Evolutionary conservation across 2,329 filamentous ascomycete species (phyloP), one percentile per base, ranked within the genome.

Genomic region (Rugonectria rugulosa): DNA sequence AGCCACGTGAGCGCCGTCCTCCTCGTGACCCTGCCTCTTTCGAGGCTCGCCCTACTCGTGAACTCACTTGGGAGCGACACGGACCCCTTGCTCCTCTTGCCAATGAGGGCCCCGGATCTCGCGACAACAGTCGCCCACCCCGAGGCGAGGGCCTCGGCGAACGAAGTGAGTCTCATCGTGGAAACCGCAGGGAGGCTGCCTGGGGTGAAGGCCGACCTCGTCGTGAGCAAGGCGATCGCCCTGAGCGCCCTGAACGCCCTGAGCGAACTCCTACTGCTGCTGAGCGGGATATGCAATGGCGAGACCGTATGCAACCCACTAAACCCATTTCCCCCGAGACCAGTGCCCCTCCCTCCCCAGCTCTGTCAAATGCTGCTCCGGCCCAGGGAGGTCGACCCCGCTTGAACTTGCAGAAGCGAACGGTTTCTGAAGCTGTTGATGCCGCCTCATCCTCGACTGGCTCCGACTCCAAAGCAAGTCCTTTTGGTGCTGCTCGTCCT

Each of bases 241-340:
- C 90, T 54, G 91, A 91, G 24, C 85, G 89, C 68, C 86, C 89
- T 68, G 90, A 93, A 67, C 85, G 87, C 59, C 85, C 88, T 11
- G 82, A 82, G 71, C 85, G 91, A 65, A 82, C 82, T 45, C 90
- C 90, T 19, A 98, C 91, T 53, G 95, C 95, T 34, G 90, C 95
- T 44, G 95, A 99, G 57, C 86, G 91, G 70, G 95, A 98, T 73
- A 96, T 88, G 77, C 88, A 96, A 76, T 99, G 95, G 95, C 89
- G 95, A 68, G 82, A 84, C 64, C 90, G 85, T 75, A 98, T 98
- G 93, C 89, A 87, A 64, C 91, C 94, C n/a, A 73, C 75, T 43
- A 85, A 86, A 73, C 87, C 88, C 11, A 83, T 88, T 19, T 83
- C 82, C 31, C 89, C 88, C 48, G 90, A 95, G 57, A 84, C 85